Evolutionary conservation across 2,329 filamentous ascomycete species (phyloP).

Genomic region (Aspergillus versicolor): DNA sequence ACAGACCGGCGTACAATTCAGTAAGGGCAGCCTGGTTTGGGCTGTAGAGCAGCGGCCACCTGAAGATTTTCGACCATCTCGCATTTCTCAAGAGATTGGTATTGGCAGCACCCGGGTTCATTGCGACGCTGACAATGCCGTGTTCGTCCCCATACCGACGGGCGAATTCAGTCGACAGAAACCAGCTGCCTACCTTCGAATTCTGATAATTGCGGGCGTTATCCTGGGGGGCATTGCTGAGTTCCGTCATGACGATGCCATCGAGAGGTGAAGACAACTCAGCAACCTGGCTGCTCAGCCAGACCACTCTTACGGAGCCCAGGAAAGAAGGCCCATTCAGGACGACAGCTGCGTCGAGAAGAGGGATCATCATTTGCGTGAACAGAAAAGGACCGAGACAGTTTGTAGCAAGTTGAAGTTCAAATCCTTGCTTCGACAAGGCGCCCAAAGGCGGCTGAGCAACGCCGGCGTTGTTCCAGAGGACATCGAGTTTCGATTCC

Average conservation of each 20-base stretch:
- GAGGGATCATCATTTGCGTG: slow-evolving; percentile 38
- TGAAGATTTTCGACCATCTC: slow-evolving; percentile 8
- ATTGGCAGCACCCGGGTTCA: slow-evolving; percentile 11
- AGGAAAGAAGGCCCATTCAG: background rate
- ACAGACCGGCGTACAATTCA: slow-evolving; percentile 5
- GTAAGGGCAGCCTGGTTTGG: slow-evolving; percentile 7
- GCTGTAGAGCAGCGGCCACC: slow-evolving; percentile 3
- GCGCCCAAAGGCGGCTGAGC: slow-evolving; percentile 35
- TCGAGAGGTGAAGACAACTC: slow-evolving; percentile 17
- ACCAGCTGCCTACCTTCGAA: slow-evolving; percentile 33
- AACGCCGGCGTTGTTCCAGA: slow-evolving; percentile 43
- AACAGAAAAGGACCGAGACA: slow-evolving; percentile 43
- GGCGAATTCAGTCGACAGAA: slow-evolving; percentile 30
- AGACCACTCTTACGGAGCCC: slow-evolving; percentile 38
- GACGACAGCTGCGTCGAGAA: slow-evolving; percentile 30
- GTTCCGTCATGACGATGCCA: slow-evolving; percentile 11
- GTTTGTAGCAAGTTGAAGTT: slow-evolving; percentile 43
- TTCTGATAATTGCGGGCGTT: slow-evolving; percentile 32
- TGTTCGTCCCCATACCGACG: slow-evolving; percentile 26
- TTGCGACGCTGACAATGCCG: slow-evolving; percentile 33
- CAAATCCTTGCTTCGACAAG: slow-evolving; percentile 31
- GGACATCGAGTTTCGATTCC: slow-evolving; percentile 41
- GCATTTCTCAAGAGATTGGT: slow-evolving; percentile 9
- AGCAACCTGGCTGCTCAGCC: slow-evolving; percentile 25
- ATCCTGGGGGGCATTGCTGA: slow-evolving; percentile 4